Evolutionary conservation across 2,329 filamentous ascomycete species (phyloP).

Genomic region (Drechmeria coniospora): DNA sequence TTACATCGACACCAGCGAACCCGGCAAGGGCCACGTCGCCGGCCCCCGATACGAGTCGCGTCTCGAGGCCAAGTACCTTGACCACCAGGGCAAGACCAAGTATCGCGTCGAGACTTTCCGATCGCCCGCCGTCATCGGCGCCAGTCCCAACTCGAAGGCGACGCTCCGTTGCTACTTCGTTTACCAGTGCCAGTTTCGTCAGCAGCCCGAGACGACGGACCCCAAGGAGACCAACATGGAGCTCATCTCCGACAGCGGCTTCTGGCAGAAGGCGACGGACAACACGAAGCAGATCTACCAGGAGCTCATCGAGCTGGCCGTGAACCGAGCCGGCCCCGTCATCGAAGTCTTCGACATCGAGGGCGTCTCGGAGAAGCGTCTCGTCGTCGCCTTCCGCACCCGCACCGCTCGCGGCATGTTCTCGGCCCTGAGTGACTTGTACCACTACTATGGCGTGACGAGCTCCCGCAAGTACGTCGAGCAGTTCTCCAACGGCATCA

Average conservation of each 20-base stretch:
- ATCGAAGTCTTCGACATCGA: slow-evolving; percentile 98
- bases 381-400: slow-evolving; percentile 89
- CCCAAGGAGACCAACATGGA: slow-evolving; percentile 78
- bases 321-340: slow-evolving; percentile 76
- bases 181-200: slow-evolving; percentile 87
- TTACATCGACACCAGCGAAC: slow-evolving; percentile 94
- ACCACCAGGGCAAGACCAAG: slow-evolving; percentile 55
- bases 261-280: slow-evolving; percentile 85
- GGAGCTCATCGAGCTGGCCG: slow-evolving; percentile 76
- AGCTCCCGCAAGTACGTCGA: slow-evolving; percentile 95
- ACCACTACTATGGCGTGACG: slow-evolving; percentile 97
- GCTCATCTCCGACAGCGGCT: slow-evolving; percentile 81
- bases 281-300: slow-evolving; percentile 96
- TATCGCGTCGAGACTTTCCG: slow-evolving; percentile 98
- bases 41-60: slow-evolving; percentile 90
- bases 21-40: slow-evolving; percentile 57
- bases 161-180: slow-evolving; percentile 96
- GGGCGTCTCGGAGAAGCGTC: slow-evolving; percentile 75
- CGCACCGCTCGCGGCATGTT: slow-evolving; percentile 86
- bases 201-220: slow-evolving; percentile 51
- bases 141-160: slow-evolving; percentile 51
- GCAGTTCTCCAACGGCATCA: slow-evolving; percentile 97
- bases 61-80: slow-evolving; percentile 90
- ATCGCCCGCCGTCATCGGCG: slow-evolving; percentile 66
- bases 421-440: slow-evolving; percentile 86